Conservation (phyloP, 176 grass and related monocot genomes). For the Lolium multiflorum region DNA sequence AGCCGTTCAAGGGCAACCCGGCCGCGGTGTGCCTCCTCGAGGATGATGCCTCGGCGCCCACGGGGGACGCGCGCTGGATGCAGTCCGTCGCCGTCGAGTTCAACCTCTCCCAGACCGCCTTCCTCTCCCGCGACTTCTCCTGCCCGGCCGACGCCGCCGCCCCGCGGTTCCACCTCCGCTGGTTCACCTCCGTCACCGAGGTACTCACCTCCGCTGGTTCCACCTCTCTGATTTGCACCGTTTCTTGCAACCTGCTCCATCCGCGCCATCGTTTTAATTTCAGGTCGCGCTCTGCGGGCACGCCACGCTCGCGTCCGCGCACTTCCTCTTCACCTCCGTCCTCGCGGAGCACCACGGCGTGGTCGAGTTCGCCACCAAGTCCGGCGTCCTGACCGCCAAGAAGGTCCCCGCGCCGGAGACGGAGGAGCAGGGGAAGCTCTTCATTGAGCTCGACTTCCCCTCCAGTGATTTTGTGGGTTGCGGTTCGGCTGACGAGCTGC, state of each 20-base stretch:
- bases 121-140: constrained; percentile 43
- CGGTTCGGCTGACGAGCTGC: constrained; percentile 36
- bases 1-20: constrained; percentile 79
- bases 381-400: constrained; percentile 71
- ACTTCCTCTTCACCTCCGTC: constrained; percentile 62
- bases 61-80: constrained; percentile 67
- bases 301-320: constrained; percentile 72
- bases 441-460: constrained; percentile 75
- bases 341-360: constrained; percentile 37
- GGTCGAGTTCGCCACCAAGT: constrained; percentile 70
- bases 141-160: constrained; percentile 4
- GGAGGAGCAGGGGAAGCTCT: constrained; percentile 44
- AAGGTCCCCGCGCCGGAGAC: constrained; percentile 45
- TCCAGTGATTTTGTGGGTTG: constrained; percentile 31
- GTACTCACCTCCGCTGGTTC: constrained; percentile 5
- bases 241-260: neutral
- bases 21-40: constrained; percentile 76
- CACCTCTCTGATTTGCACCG: too few species aligned
- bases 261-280: neutral
- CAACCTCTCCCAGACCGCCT: constrained; percentile 68
- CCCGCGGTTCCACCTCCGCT: constrained; percentile 63
- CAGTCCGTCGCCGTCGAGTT: constrained; percentile 79
- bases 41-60: constrained; percentile 8
- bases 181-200: constrained; percentile 78
- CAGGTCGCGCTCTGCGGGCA: constrained; percentile 53